Evolutionary conservation across 2,329 filamentous ascomycete genomes (phyloP).

Genomic region (Mariannaea sp.): DNA sequence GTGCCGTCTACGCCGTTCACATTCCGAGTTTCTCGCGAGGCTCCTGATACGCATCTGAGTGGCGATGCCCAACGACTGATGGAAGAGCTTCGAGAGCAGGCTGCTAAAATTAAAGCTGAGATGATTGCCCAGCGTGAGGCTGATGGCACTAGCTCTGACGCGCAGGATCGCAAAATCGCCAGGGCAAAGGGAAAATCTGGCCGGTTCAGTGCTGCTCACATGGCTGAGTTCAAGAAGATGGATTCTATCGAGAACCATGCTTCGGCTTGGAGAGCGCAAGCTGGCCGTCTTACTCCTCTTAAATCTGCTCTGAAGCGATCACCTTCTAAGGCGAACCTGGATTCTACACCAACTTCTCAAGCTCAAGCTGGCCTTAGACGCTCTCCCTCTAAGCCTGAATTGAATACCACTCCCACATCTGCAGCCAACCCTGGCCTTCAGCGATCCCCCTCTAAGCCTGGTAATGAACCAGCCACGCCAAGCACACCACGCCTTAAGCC

Average conservation of each 20-base stretch:
- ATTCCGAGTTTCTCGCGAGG: constrained; percentile 68
- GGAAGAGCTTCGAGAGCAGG: constrained; percentile 73
- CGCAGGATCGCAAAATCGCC: constrained; percentile 70
- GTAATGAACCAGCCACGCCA: constrained; percentile 58
- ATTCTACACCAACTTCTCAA: constrained; percentile 42
- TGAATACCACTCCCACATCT: constrained; percentile 58
- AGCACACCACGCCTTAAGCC: constrained; percentile 52
- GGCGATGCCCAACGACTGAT: constrained; percentile 65
- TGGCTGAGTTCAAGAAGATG: constrained; percentile 95
- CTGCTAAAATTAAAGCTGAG: constrained; percentile 70
- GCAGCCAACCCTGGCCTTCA: constrained; percentile 44
- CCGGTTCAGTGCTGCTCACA: constrained; percentile 84
- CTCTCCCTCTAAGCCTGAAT: constrained; percentile 54
- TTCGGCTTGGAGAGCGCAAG: constrained; percentile 72
- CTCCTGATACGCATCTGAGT: constrained; percentile 58
- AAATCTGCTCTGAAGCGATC: constrained; percentile 45
- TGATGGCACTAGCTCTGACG: constrained; percentile 51
- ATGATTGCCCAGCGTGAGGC: constrained; percentile 66
- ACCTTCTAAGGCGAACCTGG: constrained; percentile 53
- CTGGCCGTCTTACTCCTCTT: constrained; percentile 57
- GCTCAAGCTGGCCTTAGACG: constrained; percentile 55
- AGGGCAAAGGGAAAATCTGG: constrained; percentile 76
- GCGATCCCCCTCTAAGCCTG: constrained; percentile 38
- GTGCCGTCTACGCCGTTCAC: constrained; percentile 65
- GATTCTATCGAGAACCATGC: constrained; percentile 90